Evolutionary conservation across 805 yeast genomes (phyloP), one percentile per base, ranked within the genome.

Genomic region (Metschnikowia lunata): DNA sequence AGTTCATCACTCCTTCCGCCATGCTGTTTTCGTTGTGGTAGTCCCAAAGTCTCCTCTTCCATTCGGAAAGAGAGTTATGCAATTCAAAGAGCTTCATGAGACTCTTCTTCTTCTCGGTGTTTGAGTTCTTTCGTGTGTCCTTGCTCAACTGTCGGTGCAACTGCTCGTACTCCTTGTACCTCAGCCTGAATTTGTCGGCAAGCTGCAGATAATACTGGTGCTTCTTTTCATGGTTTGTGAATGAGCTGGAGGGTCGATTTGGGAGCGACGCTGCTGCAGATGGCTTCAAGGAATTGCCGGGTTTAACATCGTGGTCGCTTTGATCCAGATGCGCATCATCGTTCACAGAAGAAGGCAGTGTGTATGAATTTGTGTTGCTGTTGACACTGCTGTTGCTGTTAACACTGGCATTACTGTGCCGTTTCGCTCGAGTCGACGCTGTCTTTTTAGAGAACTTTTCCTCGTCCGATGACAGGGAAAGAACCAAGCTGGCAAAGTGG

Each of bases 21-120:
- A 58, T 51, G 49, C 57, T 66, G 37, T 52, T 52, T 37, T 66
- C 69, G 39, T 60, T 58, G 46, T 68, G 67, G 51, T 47, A 50
- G 46, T 72, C 76, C 83, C 83, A 78, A 14, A 80, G 63, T 51
- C 72, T 67, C 46, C 67, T 69, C 58, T 80, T 80, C 83, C 83
- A 78, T 34, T 70, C 69, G 14, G 75, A 69, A 40, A 81, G 60
- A 34, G 69, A 67, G 29, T 70, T 71, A 58, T 80, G 85, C 61
- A 80, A 56, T 40, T 72, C 72, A 54, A 71, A 66, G 39, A 80
- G 60, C 55, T 62, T 66, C 42, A 63, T 55, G 59, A 75, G 46
- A 60, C 51, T 50, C 39, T 45, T 47, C 47, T 48, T 47, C 30
- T 42, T 42, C 18, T 54, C 57, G n/a, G 35, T 36, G 13, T 40